Evolutionary conservation across 495 filamentous ascomycete genomes (phyloP).

Genomic region (Acidiella bohemica): DNA sequence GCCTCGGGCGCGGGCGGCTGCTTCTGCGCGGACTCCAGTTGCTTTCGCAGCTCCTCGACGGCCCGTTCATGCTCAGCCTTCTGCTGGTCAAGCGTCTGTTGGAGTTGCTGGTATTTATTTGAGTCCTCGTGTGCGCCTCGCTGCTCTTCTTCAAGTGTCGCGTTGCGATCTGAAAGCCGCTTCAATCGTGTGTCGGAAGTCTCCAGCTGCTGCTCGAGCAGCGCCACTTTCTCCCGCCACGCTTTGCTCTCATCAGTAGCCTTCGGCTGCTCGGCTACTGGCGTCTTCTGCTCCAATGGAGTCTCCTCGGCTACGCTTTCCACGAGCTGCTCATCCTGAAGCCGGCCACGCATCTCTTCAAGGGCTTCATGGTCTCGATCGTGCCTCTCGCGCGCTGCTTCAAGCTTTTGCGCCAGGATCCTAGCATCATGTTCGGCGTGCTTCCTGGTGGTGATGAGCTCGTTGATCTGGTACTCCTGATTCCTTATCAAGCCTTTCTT

Average conservation of each 20-base stretch:
- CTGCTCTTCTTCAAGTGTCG: conserved; percentile 13
- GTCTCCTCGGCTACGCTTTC: conserved; percentile 3
- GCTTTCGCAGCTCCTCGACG: conserved; percentile 10
- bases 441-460: conserved; percentile 43
- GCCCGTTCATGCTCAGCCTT: conserved; percentile 3
- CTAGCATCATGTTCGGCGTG: conserved; percentile 47
- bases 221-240: conserved; percentile 14
- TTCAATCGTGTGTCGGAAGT: conserved; percentile 14
- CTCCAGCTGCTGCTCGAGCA: conserved; percentile 17
- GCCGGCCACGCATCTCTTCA: conserved; percentile 39
- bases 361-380: conserved; percentile 42
- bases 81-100: not conserved
- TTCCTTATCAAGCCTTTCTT: conserved; percentile 43
- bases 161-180: conserved; percentile 13
- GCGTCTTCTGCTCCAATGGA: conserved; percentile 1
- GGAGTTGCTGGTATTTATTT: not conserved
- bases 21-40: conserved; percentile 6
- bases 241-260: conserved; percentile 10
- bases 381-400: conserved; percentile 42
- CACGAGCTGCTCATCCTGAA: conserved; percentile 36
- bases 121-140: not conserved
- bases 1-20: not conserved
- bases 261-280: not conserved
- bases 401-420: conserved; percentile 39
- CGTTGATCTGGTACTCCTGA: conserved; percentile 48